phyloP scores from a whole-genome alignment of 352 stramenopile genomes.

The Globisporangium solare region DNA sequence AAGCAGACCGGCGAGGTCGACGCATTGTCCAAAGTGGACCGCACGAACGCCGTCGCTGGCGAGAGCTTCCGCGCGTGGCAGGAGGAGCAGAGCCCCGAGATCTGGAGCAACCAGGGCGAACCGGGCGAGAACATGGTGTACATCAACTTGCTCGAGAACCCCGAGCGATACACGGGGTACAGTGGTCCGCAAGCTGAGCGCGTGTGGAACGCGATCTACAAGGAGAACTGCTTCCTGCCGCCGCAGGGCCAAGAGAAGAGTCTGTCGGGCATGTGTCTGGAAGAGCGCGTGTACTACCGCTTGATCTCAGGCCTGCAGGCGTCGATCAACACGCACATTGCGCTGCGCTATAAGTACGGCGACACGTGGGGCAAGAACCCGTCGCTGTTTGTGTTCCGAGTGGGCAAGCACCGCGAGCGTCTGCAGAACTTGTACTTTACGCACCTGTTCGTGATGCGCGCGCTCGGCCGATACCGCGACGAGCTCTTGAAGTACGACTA shows the following conservation, averaged over 20 bases:
- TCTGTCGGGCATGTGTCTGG: constrained; percentile 79
- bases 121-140: constrained; percentile 78
- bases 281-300: constrained; percentile 96
- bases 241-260: constrained; percentile 41
- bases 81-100: constrained; percentile 48
- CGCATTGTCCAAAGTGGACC: constrained; percentile 60
- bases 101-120: constrained; percentile 55
- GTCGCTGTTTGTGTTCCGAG: constrained; percentile 82
- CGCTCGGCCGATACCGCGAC: constrained; percentile 90
- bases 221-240: constrained; percentile 95
- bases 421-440: constrained; percentile 98
- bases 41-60: constrained; percentile 62
- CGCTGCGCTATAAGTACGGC: constrained; percentile 78
- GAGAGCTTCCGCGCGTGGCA: constrained; percentile 61
- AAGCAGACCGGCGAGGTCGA: constrained; percentile 71
- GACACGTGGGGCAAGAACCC: constrained; percentile 68
- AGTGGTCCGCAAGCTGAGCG: constrained; percentile 88
- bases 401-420: constrained; percentile 90
- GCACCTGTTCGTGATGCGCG: constrained; percentile 96
- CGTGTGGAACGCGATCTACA: constrained; percentile 97
- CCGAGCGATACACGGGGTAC: constrained; percentile 98
- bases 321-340: constrained; percentile 94
- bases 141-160: constrained; percentile 96
- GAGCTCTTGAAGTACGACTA: constrained; percentile 95
- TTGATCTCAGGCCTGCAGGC: constrained; percentile 95